phyloP scores from a whole-genome alignment of 2,329 filamentous ascomycete species.

The Thielaviopsis cerberus region DNA sequence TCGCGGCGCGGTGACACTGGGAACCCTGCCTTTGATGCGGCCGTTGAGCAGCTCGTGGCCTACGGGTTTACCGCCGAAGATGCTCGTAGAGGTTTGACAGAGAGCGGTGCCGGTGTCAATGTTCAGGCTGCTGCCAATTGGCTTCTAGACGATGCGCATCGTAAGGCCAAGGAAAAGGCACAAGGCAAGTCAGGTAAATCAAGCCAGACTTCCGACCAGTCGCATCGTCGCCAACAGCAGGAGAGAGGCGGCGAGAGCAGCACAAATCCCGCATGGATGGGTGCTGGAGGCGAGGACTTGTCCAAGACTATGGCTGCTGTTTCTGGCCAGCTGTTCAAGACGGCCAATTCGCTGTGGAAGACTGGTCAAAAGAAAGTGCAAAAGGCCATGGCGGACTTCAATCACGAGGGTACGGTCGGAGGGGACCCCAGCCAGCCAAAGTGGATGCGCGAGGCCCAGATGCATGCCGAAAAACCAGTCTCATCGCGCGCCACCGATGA shows the following conservation, averaged over 20 bases:
- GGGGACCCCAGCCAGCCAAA: constrained; percentile 64
- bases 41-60: constrained; percentile 75
- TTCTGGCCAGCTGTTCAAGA: constrained; percentile 73
- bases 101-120: constrained; percentile 61
- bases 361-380: constrained; percentile 82
- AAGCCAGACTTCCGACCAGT: constrained; percentile 12
- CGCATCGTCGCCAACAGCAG: constrained; percentile 13
- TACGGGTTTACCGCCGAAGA: constrained; percentile 85
- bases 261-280: constrained; percentile 42
- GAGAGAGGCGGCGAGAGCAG: constrained; percentile 6
- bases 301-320: constrained; percentile 66
- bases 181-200: constrained; percentile 28
- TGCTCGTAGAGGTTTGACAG: constrained; percentile 58
- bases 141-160: constrained; percentile 80
- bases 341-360: constrained; percentile 89
- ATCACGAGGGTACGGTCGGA: constrained; percentile 33
- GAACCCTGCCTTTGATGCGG: constrained; percentile 40
- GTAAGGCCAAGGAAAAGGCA: constrained; percentile 57
- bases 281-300: constrained; percentile 43
- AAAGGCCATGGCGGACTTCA: constrained; percentile 76
- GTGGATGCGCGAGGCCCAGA: constrained; percentile 73
- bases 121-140: constrained; percentile 76
- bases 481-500: constrained; percentile 40
- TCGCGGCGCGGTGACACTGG: constrained; percentile 16
- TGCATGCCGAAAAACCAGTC: constrained; percentile 20